Evolutionary conservation across 2,329 filamentous ascomycete genomes (phyloP), one percentile per base, ranked within the genome.

Genomic region (Stachybotrys echinatus): DNA sequence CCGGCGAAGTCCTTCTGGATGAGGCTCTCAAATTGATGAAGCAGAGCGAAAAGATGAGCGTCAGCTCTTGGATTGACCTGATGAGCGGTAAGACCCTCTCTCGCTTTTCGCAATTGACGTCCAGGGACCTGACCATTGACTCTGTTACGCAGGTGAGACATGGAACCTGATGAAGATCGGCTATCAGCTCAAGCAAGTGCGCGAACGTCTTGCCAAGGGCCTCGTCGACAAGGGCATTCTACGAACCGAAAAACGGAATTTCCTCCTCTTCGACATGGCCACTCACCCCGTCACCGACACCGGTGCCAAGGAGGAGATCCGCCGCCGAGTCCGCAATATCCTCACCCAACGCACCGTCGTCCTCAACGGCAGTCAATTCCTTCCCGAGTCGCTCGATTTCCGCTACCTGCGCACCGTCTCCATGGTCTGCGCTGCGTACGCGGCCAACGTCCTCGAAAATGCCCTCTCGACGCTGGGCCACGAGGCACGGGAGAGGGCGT

Each of bases 161-260:
- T 99, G 94, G 94, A 99, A 99, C 68, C 76, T 99, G 57, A 97
- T 99, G 94, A 99, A 99, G 79, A 99, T 99, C 62, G 94, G 94
- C 68, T 99, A 99, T 73, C 94, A 99, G 76, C 81, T 99, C 61
- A 99, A 99, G 76, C 94, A 99, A 79, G 94, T 99, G 52, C 91
- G 94, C 66, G 94, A 99, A 76, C 89, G 94, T 51, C 81, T 99
- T 50, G 92, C 92, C 64, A 99, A 99, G 74, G 94, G 94, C 31
- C 83, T 99, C 43, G 94, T 99, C 56, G 94, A 99, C 76, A 99
- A 99, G 76, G 94, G 94, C 64, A 96, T 99, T 67, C 83, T 99
- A 51, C 89, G 94, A 61, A 99, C 94, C 53, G 94, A 99, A 73
- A 99, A 99, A 79, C 90, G 91, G 73, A 99, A 99, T 77, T 99